Percentiles rank a stretch among this genome's conserved stretches.
Conservation (phyloP, 129 eudicot species). For the Apium graveolens region DNA sequence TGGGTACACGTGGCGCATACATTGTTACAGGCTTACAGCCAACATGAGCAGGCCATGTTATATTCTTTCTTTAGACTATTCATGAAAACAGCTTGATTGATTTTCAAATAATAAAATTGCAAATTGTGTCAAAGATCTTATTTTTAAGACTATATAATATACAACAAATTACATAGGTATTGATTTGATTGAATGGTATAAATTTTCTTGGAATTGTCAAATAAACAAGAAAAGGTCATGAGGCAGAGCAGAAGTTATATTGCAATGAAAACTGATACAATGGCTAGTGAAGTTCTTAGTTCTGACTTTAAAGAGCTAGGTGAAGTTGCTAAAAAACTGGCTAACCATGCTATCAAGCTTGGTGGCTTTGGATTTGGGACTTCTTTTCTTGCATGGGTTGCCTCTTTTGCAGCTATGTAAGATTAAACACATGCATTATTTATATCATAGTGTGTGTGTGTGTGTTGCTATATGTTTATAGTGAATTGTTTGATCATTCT, state of each 20-base stretch:
- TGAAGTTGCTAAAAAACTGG: conserved; percentile 46
- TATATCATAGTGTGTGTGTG: too few species aligned
- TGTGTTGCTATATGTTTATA: too few species aligned
- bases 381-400: conserved; percentile 67
- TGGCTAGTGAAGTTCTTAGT: conserved; percentile 33
- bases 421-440: conserved; percentile 1
- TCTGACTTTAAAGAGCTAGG: conserved; percentile 69
- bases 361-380: conserved; percentile 75
- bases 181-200: not conserved
- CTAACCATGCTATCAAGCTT: conserved; percentile 59
- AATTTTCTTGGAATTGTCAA: not conserved
- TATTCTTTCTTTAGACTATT: not conserved
- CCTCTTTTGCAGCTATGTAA: conserved; percentile 81
- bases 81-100: not conserved
- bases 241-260: conserved; percentile 30
- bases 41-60: not conserved
- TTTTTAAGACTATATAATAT: not conserved
- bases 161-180: not conserved
- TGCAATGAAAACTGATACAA: conserved; percentile 58
- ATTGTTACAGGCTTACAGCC: not conserved
- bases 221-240: conserved; percentile 14
- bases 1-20: not conserved
- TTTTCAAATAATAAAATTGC: not conserved
- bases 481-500: too few species aligned
- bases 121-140: not conserved